Evolutionary conservation across 148 eudicot genomes (phyloP), one percentile per base, ranked within the genome.

Genomic region (Heliamphora exappendiculata): DNA sequence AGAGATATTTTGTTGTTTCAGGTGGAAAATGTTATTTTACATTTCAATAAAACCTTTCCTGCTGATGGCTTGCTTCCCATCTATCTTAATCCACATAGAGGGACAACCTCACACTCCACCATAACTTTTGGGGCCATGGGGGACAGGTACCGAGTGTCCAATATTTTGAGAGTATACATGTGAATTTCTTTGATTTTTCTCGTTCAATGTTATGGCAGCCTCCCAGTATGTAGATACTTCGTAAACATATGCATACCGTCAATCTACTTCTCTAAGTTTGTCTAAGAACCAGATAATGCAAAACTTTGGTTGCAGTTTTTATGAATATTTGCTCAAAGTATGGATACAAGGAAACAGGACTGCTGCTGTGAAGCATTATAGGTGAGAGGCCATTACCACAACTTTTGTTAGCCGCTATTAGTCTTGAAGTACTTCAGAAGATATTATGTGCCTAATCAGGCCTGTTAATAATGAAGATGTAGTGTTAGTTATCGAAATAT

Each of bases 91-190:
- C 97, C 99, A 24, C 81, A 82, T 13, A 96, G 76, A 71, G 99
- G 99, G 70, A 29, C 78, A 5, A 66, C 85, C 39, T 88, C 98
- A 54, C 85, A 88, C 55, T 83, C 98, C 68, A 87, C 93, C 65
- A 90, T 96, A 77, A 96, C 99, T 75, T 96, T 96, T 88, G 99
- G 99, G 70, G 99, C 99, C 78, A 96, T 96, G 99, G 99, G 99
- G 72, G 99, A 96, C 86, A 96, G 99, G 99, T 96, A 84, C 55
- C 49, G 2, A 37, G 77, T 49, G 3, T 45, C 70, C 33, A 13
- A 50, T 72, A 22, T 31, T 72, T 51, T 45, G 68, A 29, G 66
- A 45, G 49, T 49, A 77, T 77, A 49, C 64, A 67, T 54, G 11
- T 85, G 58, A 75, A 72, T 59, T 60, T 39, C 26, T 22, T 13